Evolutionary conservation across 495 filamentous ascomycete genomes (phyloP).

Genomic region (Lasiosphaeria miniovina): DNA sequence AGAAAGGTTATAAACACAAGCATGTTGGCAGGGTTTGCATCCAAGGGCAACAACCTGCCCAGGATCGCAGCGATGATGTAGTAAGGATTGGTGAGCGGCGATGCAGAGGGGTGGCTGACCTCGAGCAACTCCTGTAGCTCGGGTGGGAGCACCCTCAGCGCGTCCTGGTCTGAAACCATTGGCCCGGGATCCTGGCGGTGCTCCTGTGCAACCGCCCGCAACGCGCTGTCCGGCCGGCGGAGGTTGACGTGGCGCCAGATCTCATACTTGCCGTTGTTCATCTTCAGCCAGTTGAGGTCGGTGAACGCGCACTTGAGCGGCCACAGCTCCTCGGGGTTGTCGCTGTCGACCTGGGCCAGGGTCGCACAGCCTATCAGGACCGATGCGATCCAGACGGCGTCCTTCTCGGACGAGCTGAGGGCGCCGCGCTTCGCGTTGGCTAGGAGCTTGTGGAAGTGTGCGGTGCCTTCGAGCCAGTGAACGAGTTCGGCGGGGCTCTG

Average conservation of each 20-base stretch:
- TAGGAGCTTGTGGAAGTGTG: constrained; percentile 37
- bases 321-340: constrained; percentile 30
- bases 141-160: constrained; percentile 7
- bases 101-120: constrained; percentile 2
- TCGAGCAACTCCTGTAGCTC: constrained; percentile 8
- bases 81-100: constrained; percentile 12
- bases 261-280: constrained; percentile 27
- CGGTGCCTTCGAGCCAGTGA: constrained; percentile 36
- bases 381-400: constrained; percentile 39
- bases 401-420: constrained; percentile 25
- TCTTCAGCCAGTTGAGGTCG: constrained; percentile 35
- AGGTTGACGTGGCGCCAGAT: constrained; percentile 23
- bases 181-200: not conserved
- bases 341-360: constrained; percentile 33
- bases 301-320: constrained; percentile 32
- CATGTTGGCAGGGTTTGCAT: constrained; percentile 28
- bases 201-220: not conserved
- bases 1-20: constrained; percentile 36
- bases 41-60: constrained; percentile 24
- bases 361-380: constrained; percentile 33
- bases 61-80: constrained; percentile 8
- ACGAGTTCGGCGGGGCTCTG: constrained; percentile 20
- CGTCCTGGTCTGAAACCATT: not conserved
- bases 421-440: constrained; percentile 16
- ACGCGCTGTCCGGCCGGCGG: constrained; percentile 10